Evolutionary conservation across 2,329 filamentous ascomycete species (phyloP), one percentile per base, ranked within the genome.

Genomic region (Monosporascus sp.): DNA sequence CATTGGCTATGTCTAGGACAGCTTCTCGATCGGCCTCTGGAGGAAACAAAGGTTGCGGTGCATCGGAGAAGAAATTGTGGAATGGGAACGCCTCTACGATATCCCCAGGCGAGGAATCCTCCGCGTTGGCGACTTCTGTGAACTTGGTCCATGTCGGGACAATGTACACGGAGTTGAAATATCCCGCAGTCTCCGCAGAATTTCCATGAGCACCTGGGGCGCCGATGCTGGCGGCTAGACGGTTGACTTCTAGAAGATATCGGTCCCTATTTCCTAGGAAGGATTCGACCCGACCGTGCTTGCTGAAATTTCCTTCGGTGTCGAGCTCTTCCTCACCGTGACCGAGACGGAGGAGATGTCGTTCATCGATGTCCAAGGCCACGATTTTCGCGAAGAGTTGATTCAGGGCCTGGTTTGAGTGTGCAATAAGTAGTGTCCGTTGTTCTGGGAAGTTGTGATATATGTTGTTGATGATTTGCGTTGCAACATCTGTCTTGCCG

Each of bases 401-500:
- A 65, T 99, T 99, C 9, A 99, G 77, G 2, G 94, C 95, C 70
- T 99, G 95, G 66, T 99, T 99, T 71, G 93, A 97, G 70, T 99
- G 94, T 5, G 94, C 94, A 58, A 99, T 84, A 41, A 99, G 82
- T 18, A 99, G 75, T 0, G 94, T 99, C 62, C 90, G 88, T 70
- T 99, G 91, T 58, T 86, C 79, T 7, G 94, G 92, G 68, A 97
- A 99, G 72, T 97, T 96, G 75, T 97, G 93, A 67, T 99, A 99
- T 62, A 99, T 88, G 69, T 97, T 97, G 75, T 90, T 97, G 73
- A 99, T 99, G 68, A 97, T 95, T 70, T 99, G 94, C 5, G 93
- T 97, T 47, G 91, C 92, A 50, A 99, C 94, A 71, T 99, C 94
- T n/a, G 94, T 99, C 76, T 99, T 99, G 57, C 95, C 94, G 6